Conservation (phyloP, 2,329 filamentous ascomycete genomes). For the Colletotrichum simmondsii region DNA sequence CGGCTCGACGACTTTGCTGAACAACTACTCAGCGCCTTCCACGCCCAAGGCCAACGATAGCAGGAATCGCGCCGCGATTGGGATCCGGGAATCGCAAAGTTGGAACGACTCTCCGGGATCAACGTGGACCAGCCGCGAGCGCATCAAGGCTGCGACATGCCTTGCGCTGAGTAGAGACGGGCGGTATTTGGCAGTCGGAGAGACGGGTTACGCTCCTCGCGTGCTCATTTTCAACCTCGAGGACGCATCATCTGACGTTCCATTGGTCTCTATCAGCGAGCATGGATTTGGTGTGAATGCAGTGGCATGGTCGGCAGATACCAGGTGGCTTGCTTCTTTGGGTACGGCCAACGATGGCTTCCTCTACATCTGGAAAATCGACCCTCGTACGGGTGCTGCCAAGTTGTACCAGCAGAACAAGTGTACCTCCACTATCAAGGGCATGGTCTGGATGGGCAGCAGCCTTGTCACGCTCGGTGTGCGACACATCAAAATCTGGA, state of each 20-base stretch:
- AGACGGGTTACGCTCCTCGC: constrained; percentile 93
- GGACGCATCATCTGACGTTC: constrained; percentile 82
- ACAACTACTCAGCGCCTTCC: constrained; percentile 61
- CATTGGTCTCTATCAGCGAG: constrained; percentile 86
- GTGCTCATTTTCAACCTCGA: constrained; percentile 90
- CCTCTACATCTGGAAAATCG: constrained; percentile 89
- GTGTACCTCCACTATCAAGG: constrained; percentile 86
- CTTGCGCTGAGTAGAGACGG: constrained; percentile 89
- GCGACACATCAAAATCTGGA: constrained; percentile 94
- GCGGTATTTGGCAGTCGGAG: constrained; percentile 88
- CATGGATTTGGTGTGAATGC: constrained; percentile 91
- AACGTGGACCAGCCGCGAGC: constrained; percentile 88
- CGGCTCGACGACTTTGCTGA: constrained; percentile 60
- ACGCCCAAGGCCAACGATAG: constrained; percentile 73
- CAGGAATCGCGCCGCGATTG: constrained; percentile 63
- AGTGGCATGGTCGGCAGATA: constrained; percentile 90
- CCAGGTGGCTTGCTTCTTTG: constrained; percentile 86
- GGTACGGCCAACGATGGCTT: constrained; percentile 94
- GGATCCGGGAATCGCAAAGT: constrained; percentile 59
- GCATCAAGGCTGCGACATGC: constrained; percentile 94
- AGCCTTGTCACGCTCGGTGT: constrained; percentile 88
- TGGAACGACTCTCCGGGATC: constrained; percentile 72
- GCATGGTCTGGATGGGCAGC: constrained; percentile 91
- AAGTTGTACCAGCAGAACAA: constrained; percentile 87
- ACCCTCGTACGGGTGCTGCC: constrained; percentile 82